Evolutionary conservation across 352 stramenopile genomes (phyloP).

Genomic region (Phytopythium boreale): DNA sequence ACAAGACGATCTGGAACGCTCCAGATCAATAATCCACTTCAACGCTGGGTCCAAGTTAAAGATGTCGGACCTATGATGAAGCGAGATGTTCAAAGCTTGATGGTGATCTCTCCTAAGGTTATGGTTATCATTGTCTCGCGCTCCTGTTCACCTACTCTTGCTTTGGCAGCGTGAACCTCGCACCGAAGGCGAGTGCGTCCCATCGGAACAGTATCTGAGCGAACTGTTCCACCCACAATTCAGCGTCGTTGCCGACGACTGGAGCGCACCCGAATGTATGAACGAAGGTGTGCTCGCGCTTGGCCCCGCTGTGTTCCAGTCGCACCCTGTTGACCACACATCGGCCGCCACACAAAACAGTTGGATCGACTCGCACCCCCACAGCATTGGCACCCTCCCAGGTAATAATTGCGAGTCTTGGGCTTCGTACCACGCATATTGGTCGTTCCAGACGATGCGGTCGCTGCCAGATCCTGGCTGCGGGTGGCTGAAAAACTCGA

Average conservation of each 20-base stretch:
- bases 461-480: background rate
- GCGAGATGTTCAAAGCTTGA: background rate
- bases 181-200: background rate
- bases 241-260: background rate
- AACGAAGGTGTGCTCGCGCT: background rate
- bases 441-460: conserved; percentile 4
- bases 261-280: background rate
- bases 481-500: conserved; percentile 1
- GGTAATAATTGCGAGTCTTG: too few species aligned
- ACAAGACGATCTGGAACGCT: conserved; percentile 1
- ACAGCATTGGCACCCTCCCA: too few species aligned
- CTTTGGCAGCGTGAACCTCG: conserved; percentile 4
- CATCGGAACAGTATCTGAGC: background rate
- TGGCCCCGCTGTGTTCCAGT: background rate
- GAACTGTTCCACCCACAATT: background rate
- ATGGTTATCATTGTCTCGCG: background rate
- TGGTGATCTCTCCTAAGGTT: background rate
- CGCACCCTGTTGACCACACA: background rate
- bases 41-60: background rate
- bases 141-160: background rate
- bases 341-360: too few species aligned
- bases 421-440: background rate
- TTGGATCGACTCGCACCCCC: too few species aligned
- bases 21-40: background rate
- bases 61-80: too few species aligned